Conservation (phyloP, 768 basidiomycete genomes). For the Rickenella mellea region DNA sequence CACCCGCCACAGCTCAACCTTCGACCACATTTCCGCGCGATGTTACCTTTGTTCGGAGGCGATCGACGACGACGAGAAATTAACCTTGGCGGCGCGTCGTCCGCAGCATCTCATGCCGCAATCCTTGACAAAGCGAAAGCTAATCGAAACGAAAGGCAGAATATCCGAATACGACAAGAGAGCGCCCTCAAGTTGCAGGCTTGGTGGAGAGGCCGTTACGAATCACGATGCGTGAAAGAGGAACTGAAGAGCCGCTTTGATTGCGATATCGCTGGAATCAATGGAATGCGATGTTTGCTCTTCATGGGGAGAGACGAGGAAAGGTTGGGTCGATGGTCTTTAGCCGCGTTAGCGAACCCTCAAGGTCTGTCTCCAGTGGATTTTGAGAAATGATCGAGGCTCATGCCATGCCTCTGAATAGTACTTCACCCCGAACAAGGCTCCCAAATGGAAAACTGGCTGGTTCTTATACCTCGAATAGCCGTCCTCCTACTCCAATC, state of each 20-base stretch:
- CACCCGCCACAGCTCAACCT: no score
- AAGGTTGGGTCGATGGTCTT: constrained; percentile 24
- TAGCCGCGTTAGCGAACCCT: constrained; percentile 3
- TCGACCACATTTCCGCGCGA: constrained; percentile 9
- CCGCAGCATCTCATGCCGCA: constrained; percentile 39
- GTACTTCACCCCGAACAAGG: constrained; percentile 31
- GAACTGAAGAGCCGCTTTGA: constrained; percentile 43
- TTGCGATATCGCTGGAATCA: constrained; percentile 40
- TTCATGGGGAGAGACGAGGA: constrained; percentile 39
- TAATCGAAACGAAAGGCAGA: constrained; percentile 47
- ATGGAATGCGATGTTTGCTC: constrained; percentile 55
- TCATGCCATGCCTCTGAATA: constrained; percentile 19
- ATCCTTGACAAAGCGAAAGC: constrained; percentile 58
- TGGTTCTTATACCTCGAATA: constrained; percentile 46
- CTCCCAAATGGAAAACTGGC: constrained; percentile 40
- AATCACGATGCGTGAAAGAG: constrained; percentile 29
- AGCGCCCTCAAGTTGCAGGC: constrained; percentile 55
- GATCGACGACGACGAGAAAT: constrained; percentile 51
- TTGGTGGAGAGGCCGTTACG: constrained; percentile 52
- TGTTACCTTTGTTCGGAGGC: constrained; percentile 40
- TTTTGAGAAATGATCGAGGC: constrained; percentile 13
- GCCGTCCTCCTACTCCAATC: constrained; percentile 42
- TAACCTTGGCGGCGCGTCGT: constrained; percentile 62
- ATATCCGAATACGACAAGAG: constrained; percentile 45
- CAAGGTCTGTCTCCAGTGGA: constrained; percentile 15